A percentile compares a stretch with the other conserved stretches of the same genome.
These are phyloP conservation scores for Calonectria pseudoreteaudii DNA, from an alignment of 2,329 filamentous ascomycete species.

Conservation along the genomic window DNA sequence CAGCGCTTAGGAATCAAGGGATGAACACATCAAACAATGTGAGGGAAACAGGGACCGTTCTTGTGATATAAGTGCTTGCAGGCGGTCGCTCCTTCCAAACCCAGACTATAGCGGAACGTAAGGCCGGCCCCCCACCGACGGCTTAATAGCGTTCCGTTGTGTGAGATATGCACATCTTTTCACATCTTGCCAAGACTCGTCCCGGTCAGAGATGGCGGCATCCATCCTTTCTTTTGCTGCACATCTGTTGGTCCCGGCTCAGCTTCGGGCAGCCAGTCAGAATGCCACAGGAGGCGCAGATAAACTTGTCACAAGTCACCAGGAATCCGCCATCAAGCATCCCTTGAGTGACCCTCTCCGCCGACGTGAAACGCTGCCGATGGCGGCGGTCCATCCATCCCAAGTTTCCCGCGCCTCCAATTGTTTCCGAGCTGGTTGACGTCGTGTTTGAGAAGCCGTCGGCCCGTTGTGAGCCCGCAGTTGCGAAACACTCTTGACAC, in stretches of 20 bases:
- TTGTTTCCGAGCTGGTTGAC: not conserved
- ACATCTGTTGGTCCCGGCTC: not conserved
- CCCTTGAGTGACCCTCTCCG: not conserved
- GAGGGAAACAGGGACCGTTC: conserved; percentile 2
- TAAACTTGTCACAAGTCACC: not conserved
- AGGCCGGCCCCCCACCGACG: not conserved
- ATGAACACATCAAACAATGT: not conserved
- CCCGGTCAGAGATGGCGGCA: not conserved
- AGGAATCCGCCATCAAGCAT: not conserved
- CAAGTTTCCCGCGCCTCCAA: not conserved
- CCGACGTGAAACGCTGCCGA: conserved; percentile 17
- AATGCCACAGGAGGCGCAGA: not conserved
- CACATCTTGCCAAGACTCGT: conserved; percentile 3
- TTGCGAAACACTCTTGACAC: conserved; percentile 25
- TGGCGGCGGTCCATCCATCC: not conserved
- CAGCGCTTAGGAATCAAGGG: conserved; percentile 12
- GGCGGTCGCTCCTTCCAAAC: not conserved
- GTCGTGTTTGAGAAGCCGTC: not conserved
- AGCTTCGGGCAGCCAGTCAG: not conserved
- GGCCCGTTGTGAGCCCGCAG: conserved; percentile 13
- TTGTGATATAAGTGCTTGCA: conserved; percentile 6
- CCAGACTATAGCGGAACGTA: not conserved
- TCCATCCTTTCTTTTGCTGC: not conserved
- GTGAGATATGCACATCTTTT: not conserved
- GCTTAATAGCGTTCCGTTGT: conserved; percentile 12